A percentile compares a stretch with the other conserved stretches of the same genome.
Conservation (phyloP, 2,329 filamentous ascomycete genomes). For the Talaromyces marneffei region DNA sequence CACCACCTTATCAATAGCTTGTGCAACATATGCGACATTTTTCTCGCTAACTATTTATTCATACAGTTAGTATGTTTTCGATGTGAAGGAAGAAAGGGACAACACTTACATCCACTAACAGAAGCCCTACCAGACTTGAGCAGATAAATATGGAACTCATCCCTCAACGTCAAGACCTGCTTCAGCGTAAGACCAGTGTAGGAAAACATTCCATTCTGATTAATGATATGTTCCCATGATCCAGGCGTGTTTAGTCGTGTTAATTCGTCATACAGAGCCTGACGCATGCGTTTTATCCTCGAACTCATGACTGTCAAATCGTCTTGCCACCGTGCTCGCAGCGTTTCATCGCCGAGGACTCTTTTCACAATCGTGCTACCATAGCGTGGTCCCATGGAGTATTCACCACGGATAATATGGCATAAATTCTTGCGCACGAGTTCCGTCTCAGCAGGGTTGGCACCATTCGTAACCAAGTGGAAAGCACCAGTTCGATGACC, state of each 20-base stretch:
- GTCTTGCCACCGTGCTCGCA: conserved; percentile 84
- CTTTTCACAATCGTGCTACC: conserved; percentile 78
- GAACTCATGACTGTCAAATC: conserved; percentile 89
- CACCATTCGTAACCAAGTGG: conserved; percentile 52
- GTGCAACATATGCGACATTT: conserved; percentile 37
- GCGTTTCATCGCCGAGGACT: conserved; percentile 68
- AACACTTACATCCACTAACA: conserved; percentile 34
- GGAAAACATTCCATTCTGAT: conserved; percentile 86
- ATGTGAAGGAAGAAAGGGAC: not conserved
- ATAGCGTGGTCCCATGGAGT: conserved; percentile 63
- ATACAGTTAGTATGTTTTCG: not conserved
- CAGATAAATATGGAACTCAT: conserved; percentile 41
- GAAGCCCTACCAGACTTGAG: conserved; percentile 37
- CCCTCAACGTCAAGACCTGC: conserved; percentile 40
- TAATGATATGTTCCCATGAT: conserved; percentile 95
- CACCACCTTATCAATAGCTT: conserved; percentile 34
- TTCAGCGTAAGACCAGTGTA: conserved; percentile 52
- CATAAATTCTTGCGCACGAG: conserved; percentile 35
- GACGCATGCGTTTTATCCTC: conserved; percentile 86
- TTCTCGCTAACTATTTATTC: conserved; percentile 30
- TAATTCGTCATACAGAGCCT: conserved; percentile 69
- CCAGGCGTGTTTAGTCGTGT: conserved; percentile 80
- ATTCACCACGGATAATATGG: conserved; percentile 36
- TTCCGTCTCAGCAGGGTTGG: conserved; percentile 24
- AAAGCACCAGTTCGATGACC: conserved; percentile 93